A percentile compares a stretch with the other conserved stretches of the same genome.
phyloP scores from a whole-genome alignment of 768 basidiomycete species.

The Agaricus sinodeliciosus region DNA sequence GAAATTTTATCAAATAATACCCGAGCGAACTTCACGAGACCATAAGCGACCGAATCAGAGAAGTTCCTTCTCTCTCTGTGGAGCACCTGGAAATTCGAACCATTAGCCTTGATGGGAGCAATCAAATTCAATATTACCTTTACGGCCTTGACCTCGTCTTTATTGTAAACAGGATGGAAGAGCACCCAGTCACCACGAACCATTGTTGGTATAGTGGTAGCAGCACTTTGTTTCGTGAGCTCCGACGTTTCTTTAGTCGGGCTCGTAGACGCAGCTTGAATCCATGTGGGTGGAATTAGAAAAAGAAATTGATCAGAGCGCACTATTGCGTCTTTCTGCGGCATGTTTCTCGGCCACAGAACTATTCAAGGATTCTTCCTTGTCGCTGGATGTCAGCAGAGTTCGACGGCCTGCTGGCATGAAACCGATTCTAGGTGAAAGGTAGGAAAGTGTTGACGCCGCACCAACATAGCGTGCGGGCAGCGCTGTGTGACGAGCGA shows the following conservation, averaged over 20 bases:
- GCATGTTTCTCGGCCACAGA: slow-evolving; percentile 14
- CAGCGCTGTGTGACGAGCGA: slow-evolving; percentile 1
- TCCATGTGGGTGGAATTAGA: background rate
- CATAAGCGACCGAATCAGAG: slow-evolving; percentile 66
- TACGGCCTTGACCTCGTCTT: slow-evolving; percentile 65
- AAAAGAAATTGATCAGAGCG: background rate
- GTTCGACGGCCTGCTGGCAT: background rate
- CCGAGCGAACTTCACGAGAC: slow-evolving; percentile 54
- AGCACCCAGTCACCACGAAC: slow-evolving; percentile 82
- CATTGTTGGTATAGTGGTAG: slow-evolving; percentile 48
- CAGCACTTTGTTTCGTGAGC: slow-evolving; percentile 37
- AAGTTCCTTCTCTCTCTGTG: slow-evolving; percentile 57
- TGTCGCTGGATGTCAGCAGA: slow-evolving; percentile 3
- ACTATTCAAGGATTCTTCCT: background rate
- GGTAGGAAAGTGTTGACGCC: background rate
- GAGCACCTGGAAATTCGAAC: slow-evolving; percentile 45
- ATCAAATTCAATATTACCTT: slow-evolving; percentile 34
- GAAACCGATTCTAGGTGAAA: background rate
- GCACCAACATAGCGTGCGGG: slow-evolving; percentile 1
- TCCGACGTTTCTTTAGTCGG: background rate
- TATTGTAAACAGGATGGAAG: slow-evolving; percentile 87
- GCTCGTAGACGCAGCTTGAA: background rate
- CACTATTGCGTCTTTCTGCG: slow-evolving; percentile 14
- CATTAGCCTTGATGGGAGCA: background rate
- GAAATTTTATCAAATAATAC: slow-evolving; percentile 79